These are phyloP conservation scores for Chrysopogon serrulatus DNA, from an alignment of 176 grass and related monocot species.

Conservation along the genomic window DNA sequence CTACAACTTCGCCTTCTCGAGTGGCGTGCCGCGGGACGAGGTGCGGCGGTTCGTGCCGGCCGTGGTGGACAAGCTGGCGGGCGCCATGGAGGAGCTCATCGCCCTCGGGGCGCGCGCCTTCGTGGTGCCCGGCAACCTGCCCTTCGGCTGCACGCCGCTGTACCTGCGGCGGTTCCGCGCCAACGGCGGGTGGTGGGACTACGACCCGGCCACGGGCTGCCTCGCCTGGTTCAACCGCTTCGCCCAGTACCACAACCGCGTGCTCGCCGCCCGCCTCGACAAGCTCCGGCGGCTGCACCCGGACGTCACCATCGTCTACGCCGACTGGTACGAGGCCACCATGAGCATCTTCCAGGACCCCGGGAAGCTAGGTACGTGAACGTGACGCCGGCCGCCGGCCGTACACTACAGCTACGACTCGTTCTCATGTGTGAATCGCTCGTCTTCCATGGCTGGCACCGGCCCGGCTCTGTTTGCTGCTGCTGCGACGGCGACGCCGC, in stretches of 20 bases:
- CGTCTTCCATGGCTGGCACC: neutral
- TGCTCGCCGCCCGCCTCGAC: constrained; percentile 38
- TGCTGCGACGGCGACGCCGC: constrained; percentile 3
- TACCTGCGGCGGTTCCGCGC: constrained; percentile 47
- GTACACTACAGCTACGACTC: too few relatives aligned
- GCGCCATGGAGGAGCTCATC: constrained; percentile 52
- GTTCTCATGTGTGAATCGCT: too few relatives aligned
- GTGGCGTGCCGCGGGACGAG: neutral
- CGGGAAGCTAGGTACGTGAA: constrained; percentile 24
- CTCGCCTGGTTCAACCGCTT: constrained; percentile 66
- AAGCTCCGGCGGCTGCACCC: constrained; percentile 42
- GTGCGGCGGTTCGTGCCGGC: constrained; percentile 40
- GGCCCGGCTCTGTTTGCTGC: neutral
- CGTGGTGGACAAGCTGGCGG: constrained; percentile 40
- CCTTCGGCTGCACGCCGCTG: constrained; percentile 57
- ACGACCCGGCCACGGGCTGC: constrained; percentile 53
- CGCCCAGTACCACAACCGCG: constrained; percentile 52
- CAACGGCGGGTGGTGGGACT: neutral
- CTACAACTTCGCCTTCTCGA: constrained; percentile 49
- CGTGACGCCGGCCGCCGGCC: neutral
- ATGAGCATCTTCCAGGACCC: constrained; percentile 49
- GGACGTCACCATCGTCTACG: constrained; percentile 60
- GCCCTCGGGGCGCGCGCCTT: constrained; percentile 57
- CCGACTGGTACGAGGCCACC: constrained; percentile 68
- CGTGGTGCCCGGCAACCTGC: constrained; percentile 78